Base-by-base conservation (phyloP, 768 basidiomycete genomes). In the Kwoniella botswanensis region DNA sequence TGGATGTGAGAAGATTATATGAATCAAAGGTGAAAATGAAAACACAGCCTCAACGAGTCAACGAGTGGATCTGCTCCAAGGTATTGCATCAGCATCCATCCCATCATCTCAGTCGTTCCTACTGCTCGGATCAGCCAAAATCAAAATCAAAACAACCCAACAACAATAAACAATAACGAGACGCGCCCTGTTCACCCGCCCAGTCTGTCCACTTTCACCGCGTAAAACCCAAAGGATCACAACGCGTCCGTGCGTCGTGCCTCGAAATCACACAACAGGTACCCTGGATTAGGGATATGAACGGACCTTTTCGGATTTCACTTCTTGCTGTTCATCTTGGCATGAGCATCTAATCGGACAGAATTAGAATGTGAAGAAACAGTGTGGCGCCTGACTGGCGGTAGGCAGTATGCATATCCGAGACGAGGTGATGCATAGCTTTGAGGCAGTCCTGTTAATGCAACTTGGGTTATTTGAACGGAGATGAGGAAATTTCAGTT, bases 171-270 rank as follows among this genome's bases (percentile, higher is more conserved):
- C 26, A 57, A 57, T 35, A 22, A 29, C 55, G n/a, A 22, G 26
- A 57, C 55, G 55, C 55, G 22, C 55, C 55, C 26, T 57, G 55
- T 57, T 22, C 55, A 10, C 26, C 55, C 26, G 22, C 55, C 55
- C 26, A 22, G 21, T 57, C 21, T 13, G 21, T 21, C 55, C 46
- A 50, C 46, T 50, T 18, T 4, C 46, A 50, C 9, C 18, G 13
- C 12, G 46, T 10, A 50, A 10, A 50, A 35, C 35, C 35, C 35
- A 35, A 9, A 35, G 35, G 7, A 35, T 35, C 5, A 6, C 12
- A 18, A 50, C 46, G 46, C 46, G 46, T 50, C 46, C 46, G 13
- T 50, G 13, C 46, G 12, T 50, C 18, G 46, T 50, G 46, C 46
- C 46, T 50, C 35, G 35, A 35, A 35, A 6, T 50, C 18, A 50